These are phyloP conservation scores for Areca catechu DNA, from an alignment of 176 grass and related monocot genomes.

Conservation along the genomic window DNA sequence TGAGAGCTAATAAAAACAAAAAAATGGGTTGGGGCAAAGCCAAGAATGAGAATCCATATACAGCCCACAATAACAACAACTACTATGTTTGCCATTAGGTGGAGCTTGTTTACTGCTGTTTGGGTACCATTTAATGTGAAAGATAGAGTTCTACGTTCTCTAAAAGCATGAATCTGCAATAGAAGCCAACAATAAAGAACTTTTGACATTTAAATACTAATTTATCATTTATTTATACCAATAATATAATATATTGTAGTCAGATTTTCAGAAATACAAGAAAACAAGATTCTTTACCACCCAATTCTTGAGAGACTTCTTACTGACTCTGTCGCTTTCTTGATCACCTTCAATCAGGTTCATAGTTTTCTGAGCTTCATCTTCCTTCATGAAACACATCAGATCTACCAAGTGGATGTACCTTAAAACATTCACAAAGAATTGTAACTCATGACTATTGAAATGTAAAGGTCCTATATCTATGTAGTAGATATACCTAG, in stretches of 20 bases:
- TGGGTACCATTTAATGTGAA: slow-evolving; percentile 94
- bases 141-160: slow-evolving; percentile 82
- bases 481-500: too few relatives aligned
- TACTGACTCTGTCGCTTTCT: slow-evolving; percentile 68
- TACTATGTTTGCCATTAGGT: slow-evolving; percentile 82
- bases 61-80: slow-evolving; percentile 39
- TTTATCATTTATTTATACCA: too few relatives aligned
- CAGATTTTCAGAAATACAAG: neutral
- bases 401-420: slow-evolving; percentile 78
- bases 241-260: too few relatives aligned
- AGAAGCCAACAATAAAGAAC: neutral
- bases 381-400: slow-evolving; percentile 73
- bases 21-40: slow-evolving; percentile 57
- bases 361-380: slow-evolving; percentile 73
- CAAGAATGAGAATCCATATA: slow-evolving; percentile 75
- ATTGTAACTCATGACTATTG: too few relatives aligned
- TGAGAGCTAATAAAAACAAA: slow-evolving; percentile 84
- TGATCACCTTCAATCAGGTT: slow-evolving; percentile 67
- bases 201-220: too few relatives aligned
- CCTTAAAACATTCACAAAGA: slow-evolving; percentile 13
- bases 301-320: slow-evolving; percentile 83
- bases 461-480: too few relatives aligned
- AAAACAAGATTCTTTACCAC: slow-evolving; percentile 39
- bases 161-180: slow-evolving; percentile 71
- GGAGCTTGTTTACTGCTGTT: slow-evolving; percentile 90